phyloP scores from a whole-genome alignment of 2,329 filamentous ascomycete species.

The Plectosphaerella plurivora region DNA sequence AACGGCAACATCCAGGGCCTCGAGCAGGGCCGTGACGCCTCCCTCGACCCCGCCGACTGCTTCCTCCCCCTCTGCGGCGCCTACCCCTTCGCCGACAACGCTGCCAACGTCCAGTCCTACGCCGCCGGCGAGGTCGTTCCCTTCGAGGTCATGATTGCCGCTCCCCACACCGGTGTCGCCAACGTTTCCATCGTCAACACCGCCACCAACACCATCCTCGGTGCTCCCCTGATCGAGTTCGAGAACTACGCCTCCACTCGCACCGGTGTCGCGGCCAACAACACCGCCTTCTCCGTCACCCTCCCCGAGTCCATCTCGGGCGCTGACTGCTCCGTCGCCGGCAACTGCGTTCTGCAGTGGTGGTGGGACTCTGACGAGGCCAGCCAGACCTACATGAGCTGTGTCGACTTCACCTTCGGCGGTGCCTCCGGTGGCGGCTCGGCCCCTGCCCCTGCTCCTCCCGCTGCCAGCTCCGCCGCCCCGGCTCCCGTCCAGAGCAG shows the following conservation, averaged over 20 bases:
- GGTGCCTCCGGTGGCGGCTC: constrained; percentile 6
- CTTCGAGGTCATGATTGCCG: constrained; percentile 31
- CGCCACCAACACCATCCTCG: not conserved
- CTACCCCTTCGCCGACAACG: constrained; percentile 24
- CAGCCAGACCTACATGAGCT: constrained; percentile 59
- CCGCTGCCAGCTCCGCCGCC: constrained; percentile 4
- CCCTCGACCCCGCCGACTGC: constrained; percentile 19
- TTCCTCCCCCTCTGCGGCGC: constrained; percentile 31
- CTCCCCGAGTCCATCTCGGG: constrained; percentile 41
- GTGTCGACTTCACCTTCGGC: constrained; percentile 48
- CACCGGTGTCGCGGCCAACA: constrained; percentile 13
- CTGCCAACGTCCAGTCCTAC: constrained; percentile 18
- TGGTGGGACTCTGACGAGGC: constrained; percentile 55
- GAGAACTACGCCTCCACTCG: constrained; percentile 29
- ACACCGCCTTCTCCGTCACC: constrained; percentile 46
- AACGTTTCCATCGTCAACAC: constrained; percentile 30
- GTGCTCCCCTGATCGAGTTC: constrained; percentile 25
- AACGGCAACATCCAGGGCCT: constrained; percentile 33
- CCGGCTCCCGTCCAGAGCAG: constrained; percentile 5
- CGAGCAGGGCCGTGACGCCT: constrained; percentile 21
- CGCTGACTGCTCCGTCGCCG: constrained; percentile 41
- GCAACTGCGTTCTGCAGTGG: constrained; percentile 53
- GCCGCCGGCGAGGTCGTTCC: constrained; percentile 27
- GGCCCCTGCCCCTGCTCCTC: not conserved
- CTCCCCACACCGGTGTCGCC: constrained; percentile 27